These are phyloP conservation scores for Sporisorium reilianum DNA, from an alignment of 1,284 basidiomycete genomes.

Conservation along the genomic window DNA sequence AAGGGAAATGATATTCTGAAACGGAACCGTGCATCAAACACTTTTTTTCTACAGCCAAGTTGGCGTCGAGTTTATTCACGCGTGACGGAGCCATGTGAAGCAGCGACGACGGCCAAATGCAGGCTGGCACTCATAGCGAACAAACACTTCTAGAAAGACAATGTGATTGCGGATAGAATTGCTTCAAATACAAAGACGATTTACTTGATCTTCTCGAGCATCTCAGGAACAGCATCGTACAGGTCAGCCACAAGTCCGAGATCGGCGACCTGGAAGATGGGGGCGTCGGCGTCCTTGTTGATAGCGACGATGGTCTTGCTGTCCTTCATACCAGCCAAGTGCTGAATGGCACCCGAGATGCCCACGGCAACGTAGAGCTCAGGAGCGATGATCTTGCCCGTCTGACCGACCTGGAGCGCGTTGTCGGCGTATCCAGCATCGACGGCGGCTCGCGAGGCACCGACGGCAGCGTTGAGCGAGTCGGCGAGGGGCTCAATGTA, in stretches of 20 bases:
- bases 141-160: not conserved
- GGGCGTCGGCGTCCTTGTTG: constrained; percentile 99
- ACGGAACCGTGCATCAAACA: constrained; percentile 5
- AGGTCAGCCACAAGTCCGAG: constrained; percentile 83
- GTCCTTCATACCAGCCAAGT: constrained; percentile 99
- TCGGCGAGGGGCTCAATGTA: constrained; percentile 94
- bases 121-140: not conserved
- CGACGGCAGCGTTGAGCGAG: constrained; percentile 91
- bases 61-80: constrained; percentile 10
- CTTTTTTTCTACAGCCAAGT: constrained; percentile 10
- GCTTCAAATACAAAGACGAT: not conserved
- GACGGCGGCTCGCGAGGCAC: constrained; percentile 95
- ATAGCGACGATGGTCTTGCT: constrained; percentile 98
- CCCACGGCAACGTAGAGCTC: constrained; percentile 96
- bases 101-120: too few relatives aligned
- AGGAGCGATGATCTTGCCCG: constrained; percentile 84
- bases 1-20: not conserved
- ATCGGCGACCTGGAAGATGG: constrained; percentile 99
- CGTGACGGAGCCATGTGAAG: not conserved
- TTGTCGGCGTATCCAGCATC: constrained; percentile 99
- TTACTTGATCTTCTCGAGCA: constrained; percentile 57
- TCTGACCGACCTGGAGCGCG: constrained; percentile 97
- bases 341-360: constrained; percentile 98
- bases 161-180: not conserved
- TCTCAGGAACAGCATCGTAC: constrained; percentile 69